Base-by-base conservation (phyloP, 164 flowering plant species). In the Aristolochia contorta region DNA sequence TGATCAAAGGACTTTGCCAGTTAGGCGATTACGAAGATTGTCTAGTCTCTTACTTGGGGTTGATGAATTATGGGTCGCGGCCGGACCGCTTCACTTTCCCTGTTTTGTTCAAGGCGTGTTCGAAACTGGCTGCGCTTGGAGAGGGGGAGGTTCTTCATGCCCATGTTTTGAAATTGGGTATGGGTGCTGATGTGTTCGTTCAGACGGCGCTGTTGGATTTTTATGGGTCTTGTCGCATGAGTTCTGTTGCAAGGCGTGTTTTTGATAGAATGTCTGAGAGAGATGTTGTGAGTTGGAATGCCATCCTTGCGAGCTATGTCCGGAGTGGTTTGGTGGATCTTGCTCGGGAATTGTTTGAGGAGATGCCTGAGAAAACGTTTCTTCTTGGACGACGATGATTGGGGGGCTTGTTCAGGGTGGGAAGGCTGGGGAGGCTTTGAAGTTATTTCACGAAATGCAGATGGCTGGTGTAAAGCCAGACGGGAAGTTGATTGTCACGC, bases 201-300 rank as follows among this genome's bases (percentile, higher is more conserved):
- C 58, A 37, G 12, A 59, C 19, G 22, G 23, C 70, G 7, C 58
- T 71, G 57, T 63, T 71, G 20, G 64, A 59, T 12, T 57, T 68
- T 59, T 68, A 67, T 24, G 43, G 43, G 10, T 37, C 43, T 60
- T 66, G 10, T 67, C 64, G 56, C 54, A 12, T 14, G 63, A 59
- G 24, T 58, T 6, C 54, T 55, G 65, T 3, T 37, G 43, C 10
- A 23, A 54, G 20, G 69, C 75, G 4, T 60, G 50, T 22, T 21
- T 24, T 72, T 15, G 71, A 63, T 16, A 49, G 49, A 59, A 64
- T 46, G 30, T 10, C 68, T 58, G 19, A n/a, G 2, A 64, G 66
- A 65, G 72, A 68, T 62, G 64, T 50, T 48, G 69, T 62, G 23
- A 46, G 64, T 45, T 65, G 75, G 72, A 72, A 72, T 47, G 51